Evolutionary conservation across 345 rosid genomes (phyloP), one percentile per base, ranked within the genome.

Genomic region (Camelina sativa): DNA sequence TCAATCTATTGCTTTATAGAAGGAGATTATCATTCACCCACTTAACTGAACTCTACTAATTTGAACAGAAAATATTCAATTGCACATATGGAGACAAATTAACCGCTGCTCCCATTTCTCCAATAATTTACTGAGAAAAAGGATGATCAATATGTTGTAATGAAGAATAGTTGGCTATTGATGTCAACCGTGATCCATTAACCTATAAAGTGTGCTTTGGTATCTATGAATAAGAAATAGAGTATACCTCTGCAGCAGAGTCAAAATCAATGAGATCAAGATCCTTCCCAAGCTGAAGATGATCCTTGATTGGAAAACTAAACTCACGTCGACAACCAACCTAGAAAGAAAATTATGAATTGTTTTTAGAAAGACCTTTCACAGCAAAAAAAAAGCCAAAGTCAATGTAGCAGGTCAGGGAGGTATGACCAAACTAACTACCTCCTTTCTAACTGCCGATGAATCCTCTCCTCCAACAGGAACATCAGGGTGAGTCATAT

Each of bases 401-500:
- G 61, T 17, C 19, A 62, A 59, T 9, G 41, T 41, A 44, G 41
- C 44, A 35, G 6, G 13, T 44, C 0, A 28, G 25, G 51, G 54
- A 62, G 61, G 4, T 13, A 56, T 59, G 60, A 55, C 4, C 54
- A 65, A 46, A 40, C 63, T 62, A 50, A 37, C 9, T 82, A 91
- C 97, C 89, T 15, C 72, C 67, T 83, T 87, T 84, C 88, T 87
- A 16, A 91, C 65, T 30, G 69, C 73, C 5, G 95, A 91, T 75
- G 82, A 75, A 53, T 87, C 91, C 80, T 94, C 96, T 17, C 82
- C 89, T 50, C 98, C 98, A 43, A 87, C 37, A 13, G 97, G 98
- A 78, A 85, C 96, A 78, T 84, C 89, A 0, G 96, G 92, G 79
- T 91, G 97, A 54, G 96, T 88, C 92, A 91, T 85, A 82, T 94